Base-by-base conservation (phyloP, 306 rosid genomes). In the Castanopsis chinensis region DNA sequence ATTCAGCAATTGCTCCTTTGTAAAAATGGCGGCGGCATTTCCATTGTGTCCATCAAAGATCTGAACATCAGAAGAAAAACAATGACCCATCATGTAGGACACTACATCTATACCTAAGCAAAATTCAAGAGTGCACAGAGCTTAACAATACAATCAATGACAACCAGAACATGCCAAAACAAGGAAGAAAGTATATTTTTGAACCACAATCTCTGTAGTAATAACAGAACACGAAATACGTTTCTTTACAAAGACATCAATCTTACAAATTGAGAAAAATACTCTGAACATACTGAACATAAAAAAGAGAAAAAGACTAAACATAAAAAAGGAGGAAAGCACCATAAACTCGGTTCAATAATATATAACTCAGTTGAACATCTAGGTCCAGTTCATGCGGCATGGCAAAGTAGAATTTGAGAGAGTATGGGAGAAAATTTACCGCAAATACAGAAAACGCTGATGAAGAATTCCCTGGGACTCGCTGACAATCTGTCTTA, bases 41-140 rank as follows among this genome's bases (percentile, higher is more conserved):
- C 99, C 99, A 64, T 95, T 95, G 89, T 95, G 99, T 72, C 99
- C 99, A 78, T 95, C 99, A 90, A 92, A 92, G 80, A 95, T 89
- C 99, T 95, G 88, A 75, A 74, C 79, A 84, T 78, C 53, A 64
- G 59, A 61, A 77, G 51, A 81, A 74, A 49, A 85, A n/a, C 60
- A 58, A 80, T 58, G 33, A 76, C 63, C 61, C 61, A 77, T 76
- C 63, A 59, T 45, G 58, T n/a, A 28, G 54, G 52, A 76, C 59
- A 56, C 71, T 32, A 71, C 59, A 60, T 49, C 60, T 68, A 77
- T 33, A 76, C 35, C 81, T 23, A 70, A 78, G 81, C 13, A 76
- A 82, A 72, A 72, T 28, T 69, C 77, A 60, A 17, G 58, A 55
- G 56, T 75, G 64, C 79, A 21, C 79, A 76, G 15, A 53, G 59